phyloP scores from a whole-genome alignment of 768 basidiomycete genomes.

The Leccinum truebloodii region DNA sequence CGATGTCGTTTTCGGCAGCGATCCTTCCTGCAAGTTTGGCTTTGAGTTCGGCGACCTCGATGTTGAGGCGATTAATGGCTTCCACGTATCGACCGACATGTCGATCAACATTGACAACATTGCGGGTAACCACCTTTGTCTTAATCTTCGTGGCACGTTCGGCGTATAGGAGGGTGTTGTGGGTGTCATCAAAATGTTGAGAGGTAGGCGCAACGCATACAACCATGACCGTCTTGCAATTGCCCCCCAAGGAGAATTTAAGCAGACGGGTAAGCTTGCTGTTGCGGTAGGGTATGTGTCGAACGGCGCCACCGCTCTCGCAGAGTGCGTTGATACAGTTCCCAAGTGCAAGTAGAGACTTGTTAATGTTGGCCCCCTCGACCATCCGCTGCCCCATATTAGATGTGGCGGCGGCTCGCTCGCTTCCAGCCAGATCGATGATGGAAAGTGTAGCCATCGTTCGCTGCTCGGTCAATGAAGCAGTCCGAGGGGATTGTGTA shows the following conservation, averaged over 20 bases:
- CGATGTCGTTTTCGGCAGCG: slow-evolving; percentile 58
- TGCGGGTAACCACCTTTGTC: slow-evolving; percentile 94
- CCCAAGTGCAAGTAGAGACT: slow-evolving; percentile 93
- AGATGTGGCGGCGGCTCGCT: slow-evolving; percentile 91
- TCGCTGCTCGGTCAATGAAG: slow-evolving; percentile 76
- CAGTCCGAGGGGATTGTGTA: slow-evolving; percentile 82
- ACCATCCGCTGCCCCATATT: slow-evolving; percentile 99
- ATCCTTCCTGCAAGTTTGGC: slow-evolving; percentile 77
- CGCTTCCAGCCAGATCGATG: slow-evolving; percentile 97
- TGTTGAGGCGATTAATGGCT: slow-evolving; percentile 86
- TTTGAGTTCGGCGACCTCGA: slow-evolving; percentile 84
- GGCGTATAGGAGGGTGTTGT: slow-evolving; percentile 96
- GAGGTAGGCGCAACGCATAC: slow-evolving; percentile 97
- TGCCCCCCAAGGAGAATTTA: slow-evolving; percentile 97
- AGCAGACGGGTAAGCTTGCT: slow-evolving; percentile 97
- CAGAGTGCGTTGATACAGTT: slow-evolving; percentile 99
- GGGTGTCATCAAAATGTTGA: slow-evolving; percentile 96
- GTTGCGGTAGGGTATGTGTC: slow-evolving; percentile 96
- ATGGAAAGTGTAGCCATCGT: slow-evolving; percentile 93
- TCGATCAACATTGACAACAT: slow-evolving; percentile 92
- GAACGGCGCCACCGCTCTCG: slow-evolving; percentile 83
- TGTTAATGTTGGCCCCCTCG: slow-evolving; percentile 99
- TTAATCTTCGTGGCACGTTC: slow-evolving; percentile 98
- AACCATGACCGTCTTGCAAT: slow-evolving; percentile 99
- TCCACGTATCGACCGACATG: slow-evolving; percentile 96